Evolutionary conservation across 1,284 basidiomycete species (phyloP).

Genomic region (Pterulicium gracile): DNA sequence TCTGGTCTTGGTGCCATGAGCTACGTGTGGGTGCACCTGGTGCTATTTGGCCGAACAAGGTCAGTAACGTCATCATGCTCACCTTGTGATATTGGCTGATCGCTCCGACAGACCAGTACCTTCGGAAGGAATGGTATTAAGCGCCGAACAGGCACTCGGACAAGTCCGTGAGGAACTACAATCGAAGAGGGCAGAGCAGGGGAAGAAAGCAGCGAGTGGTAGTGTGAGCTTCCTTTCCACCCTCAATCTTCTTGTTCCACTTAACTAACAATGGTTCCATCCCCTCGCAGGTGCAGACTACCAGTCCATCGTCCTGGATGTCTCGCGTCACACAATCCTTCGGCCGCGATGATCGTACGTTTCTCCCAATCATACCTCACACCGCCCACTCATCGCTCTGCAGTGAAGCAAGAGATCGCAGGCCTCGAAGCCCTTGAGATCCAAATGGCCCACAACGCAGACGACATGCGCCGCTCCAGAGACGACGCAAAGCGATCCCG

Average conservation of each 20-base stretch:
- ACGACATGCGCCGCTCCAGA: slow-evolving; percentile 35
- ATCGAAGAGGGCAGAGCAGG: neutral
- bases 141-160: neutral
- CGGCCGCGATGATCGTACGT: slow-evolving; percentile 26
- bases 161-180: neutral
- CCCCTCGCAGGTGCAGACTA: slow-evolving; percentile 8
- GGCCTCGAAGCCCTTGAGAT: slow-evolving; percentile 59
- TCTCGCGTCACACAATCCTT: slow-evolving; percentile 36
- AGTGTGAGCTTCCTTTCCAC: neutral
- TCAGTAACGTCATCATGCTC: neutral
- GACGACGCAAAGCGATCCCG: slow-evolving; percentile 37
- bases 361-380: neutral
- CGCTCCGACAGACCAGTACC: slow-evolving; percentile 29
- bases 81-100: neutral
- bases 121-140: neutral
- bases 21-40: slow-evolving; percentile 43
- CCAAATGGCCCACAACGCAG: slow-evolving; percentile 53
- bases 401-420: slow-evolving; percentile 36
- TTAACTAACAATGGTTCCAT: too few species aligned
- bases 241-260: neutral
- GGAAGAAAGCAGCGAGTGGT: neutral
- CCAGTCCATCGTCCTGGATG: slow-evolving; percentile 29
- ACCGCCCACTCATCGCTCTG: neutral
- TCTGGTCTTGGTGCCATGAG: slow-evolving; percentile 68
- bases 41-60: slow-evolving; percentile 5